These are phyloP conservation scores for Hyaloscypha bicolor DNA, from an alignment of 495 filamentous ascomycete genomes.

Conservation along the genomic window DNA sequence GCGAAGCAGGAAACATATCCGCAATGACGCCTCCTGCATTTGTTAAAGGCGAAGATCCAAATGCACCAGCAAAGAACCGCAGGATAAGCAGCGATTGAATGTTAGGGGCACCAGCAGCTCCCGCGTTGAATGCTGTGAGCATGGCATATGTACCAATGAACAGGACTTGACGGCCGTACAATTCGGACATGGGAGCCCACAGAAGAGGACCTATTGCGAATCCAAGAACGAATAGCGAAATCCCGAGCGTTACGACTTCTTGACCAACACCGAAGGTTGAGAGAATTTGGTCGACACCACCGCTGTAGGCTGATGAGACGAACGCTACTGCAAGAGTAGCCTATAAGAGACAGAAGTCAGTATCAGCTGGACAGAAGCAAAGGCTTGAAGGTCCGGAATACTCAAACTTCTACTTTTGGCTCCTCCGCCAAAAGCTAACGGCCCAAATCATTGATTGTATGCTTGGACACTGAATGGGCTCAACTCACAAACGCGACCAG, in stretches of 20 bases:
- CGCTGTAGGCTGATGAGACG: conserved; percentile 75
- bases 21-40: conserved; percentile 78
- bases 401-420: too few relatives aligned
- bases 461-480: neutral
- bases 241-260: conserved; percentile 67
- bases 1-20: conserved; percentile 68
- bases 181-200: conserved; percentile 70
- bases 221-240: conserved; percentile 77
- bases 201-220: conserved; percentile 70
- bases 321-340: conserved; percentile 77
- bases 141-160: conserved; percentile 33
- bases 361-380: neutral
- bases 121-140: conserved; percentile 65
- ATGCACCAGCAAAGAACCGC: conserved; percentile 80
- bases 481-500: conserved; percentile 56
- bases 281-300: conserved; percentile 67
- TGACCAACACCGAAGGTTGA: conserved; percentile 58
- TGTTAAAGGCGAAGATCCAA: conserved; percentile 74
- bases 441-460: neutral
- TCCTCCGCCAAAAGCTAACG: too few relatives aligned
- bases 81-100: conserved; percentile 69
- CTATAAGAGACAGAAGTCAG: conserved; percentile 11
- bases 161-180: conserved; percentile 75
- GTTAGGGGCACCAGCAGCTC: conserved; percentile 64
- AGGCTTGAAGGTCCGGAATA: too few relatives aligned